A percentile compares a stretch with the other conserved stretches of the same genome.
Evolutionary conservation across 2,329 filamentous ascomycete species (phyloP).

Genomic region (Aureobasidium mangrovei): DNA sequence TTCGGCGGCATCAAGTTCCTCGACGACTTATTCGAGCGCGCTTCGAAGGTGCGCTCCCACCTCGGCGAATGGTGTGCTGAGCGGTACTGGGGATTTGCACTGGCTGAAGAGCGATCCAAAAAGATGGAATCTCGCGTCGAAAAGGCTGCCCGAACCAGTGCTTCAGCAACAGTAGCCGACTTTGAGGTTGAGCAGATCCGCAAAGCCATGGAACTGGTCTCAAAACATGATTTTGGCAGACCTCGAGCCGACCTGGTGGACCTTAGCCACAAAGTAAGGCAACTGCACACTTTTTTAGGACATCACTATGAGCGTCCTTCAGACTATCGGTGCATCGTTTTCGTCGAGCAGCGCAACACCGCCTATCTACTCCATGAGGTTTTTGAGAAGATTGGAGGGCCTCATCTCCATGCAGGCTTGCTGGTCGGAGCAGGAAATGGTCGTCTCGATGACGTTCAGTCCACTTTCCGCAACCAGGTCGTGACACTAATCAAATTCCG

Average conservation of each 20-base stretch:
- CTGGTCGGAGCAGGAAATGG: conserved; percentile 51
- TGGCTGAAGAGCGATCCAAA: conserved; percentile 53
- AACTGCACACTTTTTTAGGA: conserved; percentile 52
- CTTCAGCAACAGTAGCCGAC: conserved; percentile 28
- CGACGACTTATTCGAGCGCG: conserved; percentile 49
- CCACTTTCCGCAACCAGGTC: conserved; percentile 66
- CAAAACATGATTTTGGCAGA: neutral
- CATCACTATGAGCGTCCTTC: conserved; percentile 52
- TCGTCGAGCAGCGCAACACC: conserved; percentile 71
- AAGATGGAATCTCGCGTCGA: conserved; percentile 53
- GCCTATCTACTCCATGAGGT: conserved; percentile 64
- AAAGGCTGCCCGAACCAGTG: conserved; percentile 15
- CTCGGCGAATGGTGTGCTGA: conserved; percentile 83
- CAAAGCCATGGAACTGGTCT: conserved; percentile 41
- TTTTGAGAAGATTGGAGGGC: conserved; percentile 50
- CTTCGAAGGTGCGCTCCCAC: conserved; percentile 51
- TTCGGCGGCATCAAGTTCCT: conserved; percentile 48
- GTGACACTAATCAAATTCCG: conserved; percentile 58
- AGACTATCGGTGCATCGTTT: conserved; percentile 70
- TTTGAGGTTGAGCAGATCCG: conserved; percentile 48
- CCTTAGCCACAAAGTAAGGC: conserved; percentile 65
- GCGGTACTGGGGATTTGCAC: conserved; percentile 63
- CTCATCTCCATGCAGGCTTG: conserved; percentile 51
- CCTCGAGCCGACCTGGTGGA: conserved; percentile 19
- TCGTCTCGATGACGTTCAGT: conserved; percentile 43